Evolutionary conservation across 1,139 yeast species (phyloP), one percentile per base, ranked within the genome.

Genomic region (Saccharomyces hybrid): DNA sequence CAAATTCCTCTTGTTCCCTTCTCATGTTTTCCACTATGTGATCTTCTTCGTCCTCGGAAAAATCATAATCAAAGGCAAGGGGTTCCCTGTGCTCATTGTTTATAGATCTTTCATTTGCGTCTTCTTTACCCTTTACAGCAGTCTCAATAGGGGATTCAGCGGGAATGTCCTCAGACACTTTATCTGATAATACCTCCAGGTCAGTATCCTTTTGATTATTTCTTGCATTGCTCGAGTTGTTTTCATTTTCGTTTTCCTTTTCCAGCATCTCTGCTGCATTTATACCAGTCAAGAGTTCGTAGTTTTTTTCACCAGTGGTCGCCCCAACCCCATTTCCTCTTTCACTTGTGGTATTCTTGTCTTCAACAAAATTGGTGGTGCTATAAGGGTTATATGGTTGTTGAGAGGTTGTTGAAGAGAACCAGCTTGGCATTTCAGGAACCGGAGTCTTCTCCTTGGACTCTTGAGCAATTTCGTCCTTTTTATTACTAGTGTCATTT

Each of bases 1-100:
- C 83, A 66, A 87, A 88, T 54, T 88, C 96, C 38, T 74, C 76
- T 53, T 83, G 86, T 67, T 93, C 99, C 50, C 78, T 78, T 48
- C 76, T 75, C 57, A 91, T 70, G 60, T 84, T 86, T 47, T 81
- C 77, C 2, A 78, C 75, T 2, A 89, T 70, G 14, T 81, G 78
- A 31, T 81, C 83, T 55, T 88, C 96, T 56, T 91, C 96, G 32
- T 83, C 84, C 55, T 87, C 90, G 27, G 83, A 86, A 67, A 82
- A 88, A 57, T 81, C 86, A 61, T 84, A 85, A 56, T 83, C 86
- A 5, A 79, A 66, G 1, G 64, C 61, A 29, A 67, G 56, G 2
- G 68, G 62, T 44, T 55, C 48, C 16, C 57, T 49, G 7, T 48
- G 42, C 6, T 29, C 50, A 16, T 27, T 21, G 28, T 34, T 48